A percentile compares a stretch with the other conserved stretches of the same genome.
phyloP scores from a whole-genome alignment of 2,329 filamentous ascomycete genomes.

The Pseudopyricularia javanii region DNA sequence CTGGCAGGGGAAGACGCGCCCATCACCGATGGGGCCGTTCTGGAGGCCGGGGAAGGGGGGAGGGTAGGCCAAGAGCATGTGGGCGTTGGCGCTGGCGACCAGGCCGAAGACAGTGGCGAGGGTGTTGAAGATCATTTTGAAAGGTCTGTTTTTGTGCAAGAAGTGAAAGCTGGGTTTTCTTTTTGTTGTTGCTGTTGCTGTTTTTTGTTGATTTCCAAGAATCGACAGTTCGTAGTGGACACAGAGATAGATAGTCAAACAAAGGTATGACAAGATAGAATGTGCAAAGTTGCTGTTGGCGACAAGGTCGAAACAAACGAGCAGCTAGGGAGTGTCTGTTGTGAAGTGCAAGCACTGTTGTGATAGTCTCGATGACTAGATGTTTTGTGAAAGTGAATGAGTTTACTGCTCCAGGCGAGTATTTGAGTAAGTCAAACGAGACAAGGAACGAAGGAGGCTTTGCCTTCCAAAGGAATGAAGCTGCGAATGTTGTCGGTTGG shows the following conservation, averaged over 20 bases:
- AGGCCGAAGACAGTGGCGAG: conserved; percentile 39
- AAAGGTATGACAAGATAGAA: not conserved
- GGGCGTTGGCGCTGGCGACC: conserved; percentile 50
- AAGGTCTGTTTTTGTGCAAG: conserved; percentile 17
- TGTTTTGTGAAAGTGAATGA: conserved; percentile 19
- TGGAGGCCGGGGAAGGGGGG: conserved; percentile 40
- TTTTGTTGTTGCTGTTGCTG: conserved; percentile 10
- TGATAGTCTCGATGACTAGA: conserved; percentile 12
- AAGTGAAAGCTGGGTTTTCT: conserved; percentile 23
- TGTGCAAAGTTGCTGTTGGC: not conserved
- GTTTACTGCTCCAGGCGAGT: conserved; percentile 29
- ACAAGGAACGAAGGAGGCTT: conserved; percentile 15
- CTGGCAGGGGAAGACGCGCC: conserved; percentile 78
- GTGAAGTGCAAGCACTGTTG: conserved; percentile 9
- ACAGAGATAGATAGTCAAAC: not conserved
- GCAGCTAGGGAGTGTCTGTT: not conserved
- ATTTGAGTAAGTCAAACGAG: conserved; percentile 12
- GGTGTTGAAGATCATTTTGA: conserved; percentile 36
- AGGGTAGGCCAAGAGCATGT: conserved; percentile 64
- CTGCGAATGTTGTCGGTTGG: not conserved
- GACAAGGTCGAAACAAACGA: conserved; percentile 1
- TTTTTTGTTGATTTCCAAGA: conserved; percentile 1
- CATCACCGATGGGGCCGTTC: conserved; percentile 54
- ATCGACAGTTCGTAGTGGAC: not conserved
- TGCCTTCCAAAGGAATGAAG: conserved; percentile 24